Conservation (phyloP, 2,329 filamentous ascomycete genomes). For the Penicillium sumatraense region DNA sequence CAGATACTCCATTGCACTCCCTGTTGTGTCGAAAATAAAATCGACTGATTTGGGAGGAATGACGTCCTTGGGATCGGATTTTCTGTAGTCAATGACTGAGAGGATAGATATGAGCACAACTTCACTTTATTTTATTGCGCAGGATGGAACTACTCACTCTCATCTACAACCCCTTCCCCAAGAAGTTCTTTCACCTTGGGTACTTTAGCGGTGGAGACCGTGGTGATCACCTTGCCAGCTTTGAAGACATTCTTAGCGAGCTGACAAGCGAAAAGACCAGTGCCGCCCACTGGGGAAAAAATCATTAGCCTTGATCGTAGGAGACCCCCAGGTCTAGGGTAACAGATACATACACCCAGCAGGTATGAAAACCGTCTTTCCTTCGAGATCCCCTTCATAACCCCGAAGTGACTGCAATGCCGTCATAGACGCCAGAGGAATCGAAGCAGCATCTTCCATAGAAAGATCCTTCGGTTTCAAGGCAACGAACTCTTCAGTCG, state of each 20-base stretch:
- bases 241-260: slow-evolving; percentile 57
- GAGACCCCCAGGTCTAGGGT: no score
- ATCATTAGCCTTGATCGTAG: no score
- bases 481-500: slow-evolving; percentile 38
- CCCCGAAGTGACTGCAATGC: slow-evolving; percentile 48
- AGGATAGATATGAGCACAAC: neutral
- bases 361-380: slow-evolving; percentile 58
- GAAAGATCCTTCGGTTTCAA: slow-evolving; percentile 46
- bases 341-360: slow-evolving; percentile 43
- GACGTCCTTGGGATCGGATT: slow-evolving; percentile 40
- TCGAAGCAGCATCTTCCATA: slow-evolving; percentile 48
- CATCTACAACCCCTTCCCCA: slow-evolving; percentile 52
- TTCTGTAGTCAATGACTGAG: slow-evolving; percentile 55
- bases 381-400: slow-evolving; percentile 50
- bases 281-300: slow-evolving; percentile 52
- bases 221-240: slow-evolving; percentile 56
- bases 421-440: slow-evolving; percentile 49
- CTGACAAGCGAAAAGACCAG: slow-evolving; percentile 53
- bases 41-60: slow-evolving; percentile 53
- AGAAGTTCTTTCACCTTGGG: slow-evolving; percentile 48
- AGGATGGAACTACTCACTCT: slow-evolving; percentile 27
- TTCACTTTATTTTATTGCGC: neutral
- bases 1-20: slow-evolving; percentile 45
- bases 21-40: slow-evolving; percentile 56
- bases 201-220: slow-evolving; percentile 58